Evolutionary conservation across 371 early-diverging fungal species (phyloP), one percentile per base, ranked within the genome.

Genomic region (Lichtheimia hyalospora): DNA sequence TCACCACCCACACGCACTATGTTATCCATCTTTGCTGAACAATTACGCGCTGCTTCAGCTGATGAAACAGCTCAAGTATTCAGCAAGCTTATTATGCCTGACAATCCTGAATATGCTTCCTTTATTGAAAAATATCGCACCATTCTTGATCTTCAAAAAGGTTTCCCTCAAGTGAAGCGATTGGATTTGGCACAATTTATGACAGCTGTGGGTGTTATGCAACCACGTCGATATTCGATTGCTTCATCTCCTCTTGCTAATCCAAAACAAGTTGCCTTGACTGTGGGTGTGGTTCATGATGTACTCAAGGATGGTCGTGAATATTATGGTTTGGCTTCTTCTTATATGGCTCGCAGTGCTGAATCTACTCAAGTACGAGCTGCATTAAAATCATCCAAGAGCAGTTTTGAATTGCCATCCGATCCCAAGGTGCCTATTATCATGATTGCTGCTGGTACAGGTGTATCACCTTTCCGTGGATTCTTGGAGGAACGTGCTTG

Each of bases 401-500:
- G 58, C 28, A 60, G 75, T 0, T 75, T 77, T 52, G 62, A 59
- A 15, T 49, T 75, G 52, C 84, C 87, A 5, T 23, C 49, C 0
- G 77, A 74, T 49, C 61, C 73, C 5, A 49, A 21, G 0, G 58
- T 63, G 15, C 86, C 87, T 3, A 63, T 84, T 0, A 71, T 88
- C 46, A 79, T 89, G 81, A 77, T 86, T n/a, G 75, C 69, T 39
- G 75, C 82, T 15, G 93, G 95, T 18, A 91, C 93, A 3, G 96
- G 96, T 16, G 79, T 96, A 16, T 90, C 96, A 1, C 95, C 96
- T 3, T 93, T 96, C 89, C 83, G 92, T 39, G 82, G 93, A 39
- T 87, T 96, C 59, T 55, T 96, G 23, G 68, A 75, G 62, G 75
- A 72, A 44, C 74, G 73, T 43, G 70, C 70, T 20, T 60, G 54